Evolutionary conservation across 768 basidiomycete genomes (phyloP).

Genomic region (Tremella yokohamensis): DNA sequence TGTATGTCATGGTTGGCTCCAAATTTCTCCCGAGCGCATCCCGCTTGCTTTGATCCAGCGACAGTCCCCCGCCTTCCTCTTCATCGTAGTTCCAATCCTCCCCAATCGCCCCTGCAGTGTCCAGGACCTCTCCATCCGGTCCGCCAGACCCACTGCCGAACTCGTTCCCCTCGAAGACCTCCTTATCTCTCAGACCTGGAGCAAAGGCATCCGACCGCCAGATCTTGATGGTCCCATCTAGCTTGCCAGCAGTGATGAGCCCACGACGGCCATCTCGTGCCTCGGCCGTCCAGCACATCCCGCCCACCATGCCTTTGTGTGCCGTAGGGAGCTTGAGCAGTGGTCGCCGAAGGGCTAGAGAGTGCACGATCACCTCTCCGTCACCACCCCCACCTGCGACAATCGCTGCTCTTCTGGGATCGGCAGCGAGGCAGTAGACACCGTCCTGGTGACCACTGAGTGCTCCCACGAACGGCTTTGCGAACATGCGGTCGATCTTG

Average conservation of each 20-base stretch:
- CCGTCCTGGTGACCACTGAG: slow-evolving; percentile 93
- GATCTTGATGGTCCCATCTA: slow-evolving; percentile 50
- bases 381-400: slow-evolving; percentile 94
- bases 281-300: slow-evolving; percentile 50
- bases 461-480: slow-evolving; percentile 89
- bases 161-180: slow-evolving; percentile 44
- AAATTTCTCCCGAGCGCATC: slow-evolving; percentile 40
- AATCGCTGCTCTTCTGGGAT: slow-evolving; percentile 66
- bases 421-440: slow-evolving; percentile 74
- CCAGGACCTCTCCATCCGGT: slow-evolving; percentile 26
- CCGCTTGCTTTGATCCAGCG: slow-evolving; percentile 37
- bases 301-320: slow-evolving; percentile 51
- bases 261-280: slow-evolving; percentile 44
- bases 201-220: slow-evolving; percentile 49
- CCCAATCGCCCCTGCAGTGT: slow-evolving; percentile 43
- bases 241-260: slow-evolving; percentile 48
- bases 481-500: slow-evolving; percentile 95
- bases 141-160: slow-evolving; percentile 30
- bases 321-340: slow-evolving; percentile 51
- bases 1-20: slow-evolving; percentile 70
- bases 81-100: slow-evolving; percentile 39
- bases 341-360: slow-evolving; percentile 46
- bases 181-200: slow-evolving; percentile 44
- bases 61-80: slow-evolving; percentile 47
- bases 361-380: slow-evolving; percentile 86